Percentiles rank a stretch among this genome's conserved stretches.
Evolutionary conservation across 108 stramenopile genomes (phyloP).

Genomic region (Cyclostephanos invisitatus): DNA sequence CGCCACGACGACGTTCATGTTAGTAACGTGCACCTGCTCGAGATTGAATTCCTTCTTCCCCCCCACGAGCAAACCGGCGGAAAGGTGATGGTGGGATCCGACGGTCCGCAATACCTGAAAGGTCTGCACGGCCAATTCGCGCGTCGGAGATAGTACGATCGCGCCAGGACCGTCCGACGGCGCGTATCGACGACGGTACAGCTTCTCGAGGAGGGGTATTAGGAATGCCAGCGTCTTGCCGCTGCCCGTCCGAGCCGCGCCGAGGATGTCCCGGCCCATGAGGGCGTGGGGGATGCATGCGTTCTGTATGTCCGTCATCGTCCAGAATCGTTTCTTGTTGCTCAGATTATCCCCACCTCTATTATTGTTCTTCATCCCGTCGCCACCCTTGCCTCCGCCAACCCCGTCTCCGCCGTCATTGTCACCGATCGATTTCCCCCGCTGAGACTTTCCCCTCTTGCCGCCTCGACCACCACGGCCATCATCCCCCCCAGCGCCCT

Average conservation of each 20-base stretch:
- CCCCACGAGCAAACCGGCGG: constrained; percentile 95
- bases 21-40: constrained; percentile 85
- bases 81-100: constrained; percentile 87
- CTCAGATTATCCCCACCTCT: constrained; percentile 6
- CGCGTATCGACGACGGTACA: constrained; percentile 78
- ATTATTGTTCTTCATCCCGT: constrained; percentile 42
- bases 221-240: constrained; percentile 93
- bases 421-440: constrained; percentile 7
- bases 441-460: not conserved
- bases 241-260: constrained; percentile 92
- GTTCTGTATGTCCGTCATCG: constrained; percentile 92
- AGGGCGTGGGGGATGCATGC: constrained; percentile 94
- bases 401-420: constrained; percentile 16
- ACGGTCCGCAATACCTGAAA: constrained; percentile 92
- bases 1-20: constrained; percentile 92
- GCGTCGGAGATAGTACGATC: constrained; percentile 94
- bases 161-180: constrained; percentile 92
- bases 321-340: constrained; percentile 69
- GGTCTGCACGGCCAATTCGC: constrained; percentile 99
- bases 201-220: constrained; percentile 86
- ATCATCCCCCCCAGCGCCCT: constrained; percentile 41
- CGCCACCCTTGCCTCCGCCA: constrained; percentile 6
- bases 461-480: constrained; percentile 4
- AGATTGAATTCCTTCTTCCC: constrained; percentile 94
- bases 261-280: constrained; percentile 90